phyloP scores from a whole-genome alignment of 441 rosid genomes.

The Raphanus hybrid region DNA sequence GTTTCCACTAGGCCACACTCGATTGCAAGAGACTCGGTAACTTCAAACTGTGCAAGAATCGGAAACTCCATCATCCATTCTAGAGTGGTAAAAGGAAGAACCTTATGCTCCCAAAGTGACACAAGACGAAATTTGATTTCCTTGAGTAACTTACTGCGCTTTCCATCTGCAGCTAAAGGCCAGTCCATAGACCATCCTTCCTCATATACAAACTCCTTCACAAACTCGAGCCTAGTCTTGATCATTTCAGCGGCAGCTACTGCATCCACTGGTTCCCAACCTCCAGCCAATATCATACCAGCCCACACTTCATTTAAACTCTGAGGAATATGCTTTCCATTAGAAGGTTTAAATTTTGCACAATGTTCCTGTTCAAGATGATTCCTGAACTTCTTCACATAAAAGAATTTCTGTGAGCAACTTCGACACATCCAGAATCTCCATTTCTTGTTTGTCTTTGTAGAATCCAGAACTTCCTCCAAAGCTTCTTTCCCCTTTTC shows the following conservation, averaged over 20 bases:
- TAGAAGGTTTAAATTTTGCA: constrained; percentile 24
- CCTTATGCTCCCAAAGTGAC: neutral
- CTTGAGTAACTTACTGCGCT: constrained; percentile 32
- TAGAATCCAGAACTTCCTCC: constrained; percentile 18
- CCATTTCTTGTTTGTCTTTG: constrained; percentile 23
- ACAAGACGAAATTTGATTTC: constrained; percentile 17
- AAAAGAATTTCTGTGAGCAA: constrained; percentile 23
- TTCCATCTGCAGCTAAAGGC: constrained; percentile 29
- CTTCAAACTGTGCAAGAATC: constrained; percentile 18
- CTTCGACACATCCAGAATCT: constrained; percentile 37
- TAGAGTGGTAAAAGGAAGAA: constrained; percentile 19
- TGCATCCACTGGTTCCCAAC: constrained; percentile 38
- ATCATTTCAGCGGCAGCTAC: constrained; percentile 31
- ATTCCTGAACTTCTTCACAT: constrained; percentile 24
- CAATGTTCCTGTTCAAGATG: constrained; percentile 38
- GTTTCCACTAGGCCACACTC: constrained; percentile 15
- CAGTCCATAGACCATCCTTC: constrained; percentile 36
- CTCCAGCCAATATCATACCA: constrained; percentile 14
- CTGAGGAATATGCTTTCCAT: constrained; percentile 11
- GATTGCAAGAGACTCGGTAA: constrained; percentile 12
- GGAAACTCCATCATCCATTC: constrained; percentile 20
- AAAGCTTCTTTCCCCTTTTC: constrained; percentile 11
- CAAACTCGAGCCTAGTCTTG: constrained; percentile 22
- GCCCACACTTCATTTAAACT: constrained; percentile 26
- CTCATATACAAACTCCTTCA: constrained; percentile 24